Conservation (phyloP, 2,329 filamentous ascomycete species). For the Aspergillus novoparasiticus region DNA sequence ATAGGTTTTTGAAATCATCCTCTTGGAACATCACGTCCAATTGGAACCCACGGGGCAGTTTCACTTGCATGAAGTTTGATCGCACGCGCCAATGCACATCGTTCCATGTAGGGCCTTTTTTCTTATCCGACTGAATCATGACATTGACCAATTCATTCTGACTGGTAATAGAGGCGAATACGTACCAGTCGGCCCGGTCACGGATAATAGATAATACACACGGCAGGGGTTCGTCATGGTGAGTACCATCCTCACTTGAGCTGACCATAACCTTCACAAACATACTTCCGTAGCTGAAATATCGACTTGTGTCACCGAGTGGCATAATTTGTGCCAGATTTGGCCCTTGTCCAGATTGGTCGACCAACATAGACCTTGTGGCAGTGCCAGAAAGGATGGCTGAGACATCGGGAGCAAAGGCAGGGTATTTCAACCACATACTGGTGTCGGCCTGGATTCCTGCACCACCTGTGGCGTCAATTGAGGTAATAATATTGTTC, state of each 20-base stretch:
- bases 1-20: conserved; percentile 76
- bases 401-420: conserved; percentile 70
- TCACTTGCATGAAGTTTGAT: conserved; percentile 65
- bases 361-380: conserved; percentile 47
- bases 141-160: conserved; percentile 79
- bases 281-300: conserved; percentile 79
- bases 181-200: conserved; percentile 66
- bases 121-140: conserved; percentile 69
- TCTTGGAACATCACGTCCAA: conserved; percentile 72
- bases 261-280: conserved; percentile 73
- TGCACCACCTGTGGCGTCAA: conserved; percentile 62
- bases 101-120: conserved; percentile 73
- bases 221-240: conserved; percentile 70
- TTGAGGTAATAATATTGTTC: conserved; percentile 72
- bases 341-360: conserved; percentile 48
- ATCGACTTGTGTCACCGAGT: conserved; percentile 70
- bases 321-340: conserved; percentile 71
- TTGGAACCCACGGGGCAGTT: conserved; percentile 74
- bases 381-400: conserved; percentile 67
- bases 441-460: conserved; percentile 79
- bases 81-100: conserved; percentile 79
- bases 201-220: conserved; percentile 77
- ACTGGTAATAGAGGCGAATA: conserved; percentile 75
- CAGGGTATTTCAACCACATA: conserved; percentile 79
- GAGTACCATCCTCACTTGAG: conserved; percentile 66